Evolutionary conservation across 371 early-diverging fungal genomes (phyloP).

Genomic region (Saksenaea oblongispora): DNA sequence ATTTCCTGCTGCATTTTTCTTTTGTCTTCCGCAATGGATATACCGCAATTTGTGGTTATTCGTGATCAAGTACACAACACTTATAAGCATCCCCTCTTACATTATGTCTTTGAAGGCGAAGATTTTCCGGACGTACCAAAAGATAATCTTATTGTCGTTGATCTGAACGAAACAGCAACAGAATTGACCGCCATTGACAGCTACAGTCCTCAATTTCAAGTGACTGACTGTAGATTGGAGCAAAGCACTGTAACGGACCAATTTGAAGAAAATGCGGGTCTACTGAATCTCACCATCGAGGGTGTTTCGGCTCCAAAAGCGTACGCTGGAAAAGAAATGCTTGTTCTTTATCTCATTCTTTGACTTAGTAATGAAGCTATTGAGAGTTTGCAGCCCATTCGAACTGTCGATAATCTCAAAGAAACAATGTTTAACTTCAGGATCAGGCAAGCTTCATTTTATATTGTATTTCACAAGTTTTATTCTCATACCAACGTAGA

Average conservation of each 20-base stretch:
- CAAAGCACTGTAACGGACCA: conserved; percentile 38
- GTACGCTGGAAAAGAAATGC: conserved; percentile 18
- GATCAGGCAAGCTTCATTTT: conserved; percentile 16
- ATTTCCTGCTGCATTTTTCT: too few species aligned
- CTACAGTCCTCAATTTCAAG: conserved; percentile 55
- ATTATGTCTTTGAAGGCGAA: conserved; percentile 61
- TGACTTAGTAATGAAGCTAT: conserved; percentile 30
- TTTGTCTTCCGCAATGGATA: conserved; percentile 15
- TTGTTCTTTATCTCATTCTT: background rate
- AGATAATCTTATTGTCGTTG: conserved; percentile 50
- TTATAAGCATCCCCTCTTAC: conserved; percentile 53
- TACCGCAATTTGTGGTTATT: conserved; percentile 56
- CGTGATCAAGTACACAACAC: conserved; percentile 49
- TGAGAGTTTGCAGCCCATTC: conserved; percentile 33
- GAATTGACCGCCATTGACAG: conserved; percentile 36
- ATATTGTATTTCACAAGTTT: background rate
- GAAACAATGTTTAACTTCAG: conserved; percentile 36
- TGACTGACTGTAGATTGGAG: conserved; percentile 47
- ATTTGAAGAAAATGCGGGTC: conserved; percentile 29
- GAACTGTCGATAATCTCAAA: conserved; percentile 30
- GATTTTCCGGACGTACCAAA: conserved; percentile 49
- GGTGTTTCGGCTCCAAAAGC: conserved; percentile 42
- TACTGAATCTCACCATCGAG: conserved; percentile 32
- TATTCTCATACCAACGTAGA: background rate
- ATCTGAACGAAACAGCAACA: conserved; percentile 43